These are phyloP conservation scores for Nannochloropsis salina DNA, from an alignment of 108 stramenopile genomes.

Conservation along the genomic window DNA sequence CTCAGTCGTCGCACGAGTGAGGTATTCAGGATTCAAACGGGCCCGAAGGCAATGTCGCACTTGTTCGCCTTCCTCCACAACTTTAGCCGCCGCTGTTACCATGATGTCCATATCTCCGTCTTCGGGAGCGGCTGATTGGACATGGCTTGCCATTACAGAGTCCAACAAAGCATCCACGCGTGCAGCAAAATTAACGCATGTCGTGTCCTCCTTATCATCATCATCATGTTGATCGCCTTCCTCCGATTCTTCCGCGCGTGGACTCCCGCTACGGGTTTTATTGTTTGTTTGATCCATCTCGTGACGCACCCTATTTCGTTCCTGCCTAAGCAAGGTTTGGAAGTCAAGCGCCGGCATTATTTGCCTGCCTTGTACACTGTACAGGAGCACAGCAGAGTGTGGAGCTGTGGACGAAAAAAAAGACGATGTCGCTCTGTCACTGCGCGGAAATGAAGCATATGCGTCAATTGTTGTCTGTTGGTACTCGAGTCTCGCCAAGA, in stretches of 20 bases:
- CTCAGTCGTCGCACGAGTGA: not conserved
- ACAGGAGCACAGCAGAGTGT: no score
- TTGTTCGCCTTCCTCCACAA: conserved; percentile 3
- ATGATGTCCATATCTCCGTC: not conserved
- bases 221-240: not conserved
- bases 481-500: no score
- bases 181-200: not conserved
- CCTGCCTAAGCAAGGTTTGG: conserved; percentile 28
- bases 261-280: not conserved
- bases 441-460: no score
- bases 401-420: no score
- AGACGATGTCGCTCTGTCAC: no score
- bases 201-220: conserved; percentile 7
- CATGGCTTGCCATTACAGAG: not conserved
- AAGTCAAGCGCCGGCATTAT: conserved; percentile 34
- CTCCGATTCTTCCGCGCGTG: not conserved
- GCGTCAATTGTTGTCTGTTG: no score
- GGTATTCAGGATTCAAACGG: conserved; percentile 10
- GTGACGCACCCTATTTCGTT: conserved; percentile 18
- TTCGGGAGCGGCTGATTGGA: not conserved
- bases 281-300: not conserved
- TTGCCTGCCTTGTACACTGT: no score
- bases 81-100: not conserved
- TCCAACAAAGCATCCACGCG: conserved; percentile 10
- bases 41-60: not conserved